Percentiles rank a stretch among this genome's conserved stretches.
Conservation (phyloP, 495 filamentous ascomycete species). For the Penicillium angulare region DNA sequence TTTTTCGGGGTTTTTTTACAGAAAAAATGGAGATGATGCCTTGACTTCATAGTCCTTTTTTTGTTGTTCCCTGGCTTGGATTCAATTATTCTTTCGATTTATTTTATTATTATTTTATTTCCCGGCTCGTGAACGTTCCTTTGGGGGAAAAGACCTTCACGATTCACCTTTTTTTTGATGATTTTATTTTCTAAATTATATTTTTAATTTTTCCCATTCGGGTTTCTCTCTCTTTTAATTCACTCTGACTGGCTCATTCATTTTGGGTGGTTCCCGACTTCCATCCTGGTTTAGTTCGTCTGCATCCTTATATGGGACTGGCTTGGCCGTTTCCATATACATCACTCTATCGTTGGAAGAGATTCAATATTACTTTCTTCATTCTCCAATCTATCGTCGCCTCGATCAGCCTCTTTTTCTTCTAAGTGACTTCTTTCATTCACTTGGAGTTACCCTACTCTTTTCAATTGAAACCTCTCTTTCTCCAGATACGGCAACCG, state of each 20-base stretch:
- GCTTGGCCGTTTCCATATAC: constrained; percentile 29
- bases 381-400: constrained; percentile 3
- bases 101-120: constrained; percentile 16
- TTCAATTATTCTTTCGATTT: constrained; percentile 19
- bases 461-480: constrained; percentile 18
- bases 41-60: constrained; percentile 36
- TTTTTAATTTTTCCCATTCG: constrained; percentile 8
- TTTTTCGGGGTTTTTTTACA: no score
- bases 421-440: background rate
- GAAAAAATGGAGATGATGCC: constrained; percentile 38
- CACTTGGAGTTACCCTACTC: constrained; percentile 5
- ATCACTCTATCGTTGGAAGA: constrained; percentile 23
- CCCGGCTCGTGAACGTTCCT: constrained; percentile 24
- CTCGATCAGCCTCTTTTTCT: background rate
- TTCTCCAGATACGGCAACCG: background rate
- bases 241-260: constrained; percentile 1
- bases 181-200: constrained; percentile 12
- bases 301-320: constrained; percentile 38
- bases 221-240: background rate
- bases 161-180: constrained; percentile 5
- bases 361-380: constrained; percentile 16
- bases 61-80: background rate
- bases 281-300: constrained; percentile 26
- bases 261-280: constrained; percentile 8
- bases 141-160: no score